These are phyloP conservation scores for Pestalotiopsis sp. DNA, from an alignment of 2,329 filamentous ascomycete genomes.

Conservation along the genomic window DNA sequence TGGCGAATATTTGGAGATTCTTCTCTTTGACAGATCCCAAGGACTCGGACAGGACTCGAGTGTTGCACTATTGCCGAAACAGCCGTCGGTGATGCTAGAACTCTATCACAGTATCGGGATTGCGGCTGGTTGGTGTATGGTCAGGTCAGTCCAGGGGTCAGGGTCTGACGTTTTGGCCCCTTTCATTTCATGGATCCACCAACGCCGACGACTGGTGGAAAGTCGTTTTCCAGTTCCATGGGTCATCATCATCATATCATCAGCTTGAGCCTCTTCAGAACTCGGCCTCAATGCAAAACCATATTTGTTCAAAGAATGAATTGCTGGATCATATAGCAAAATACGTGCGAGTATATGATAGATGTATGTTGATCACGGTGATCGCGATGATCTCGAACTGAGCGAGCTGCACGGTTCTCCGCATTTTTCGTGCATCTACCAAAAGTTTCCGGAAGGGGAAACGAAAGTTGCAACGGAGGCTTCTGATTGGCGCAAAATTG, in stretches of 20 bases:
- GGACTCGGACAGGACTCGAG: not conserved
- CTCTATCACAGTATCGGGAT: not conserved
- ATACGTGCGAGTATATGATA: not conserved
- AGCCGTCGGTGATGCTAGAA: not conserved
- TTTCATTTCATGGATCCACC: not conserved
- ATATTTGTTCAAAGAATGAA: too few relatives aligned
- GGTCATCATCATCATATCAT: not conserved
- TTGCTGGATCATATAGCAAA: too few relatives aligned
- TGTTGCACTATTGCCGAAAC: not conserved
- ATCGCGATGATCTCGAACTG: not conserved
- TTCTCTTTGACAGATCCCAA: not conserved
- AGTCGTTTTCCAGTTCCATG: not conserved
- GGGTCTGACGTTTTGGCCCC: constrained; percentile 6
- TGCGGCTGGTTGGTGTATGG: not conserved
- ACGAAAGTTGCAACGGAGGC: not conserved
- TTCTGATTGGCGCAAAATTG: constrained; percentile 11
- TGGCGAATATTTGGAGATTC: not conserved
- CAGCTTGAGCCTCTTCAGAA: not conserved
- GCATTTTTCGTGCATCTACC: not conserved
- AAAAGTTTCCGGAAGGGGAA: constrained; percentile 4
- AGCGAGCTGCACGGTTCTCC: not conserved
- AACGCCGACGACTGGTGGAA: not conserved
- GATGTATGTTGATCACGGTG: not conserved
- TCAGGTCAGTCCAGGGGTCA: not conserved
- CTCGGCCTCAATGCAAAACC: too few relatives aligned